phyloP scores from a whole-genome alignment of 306 rosid species.

The Heteromeles arbutifolia region DNA sequence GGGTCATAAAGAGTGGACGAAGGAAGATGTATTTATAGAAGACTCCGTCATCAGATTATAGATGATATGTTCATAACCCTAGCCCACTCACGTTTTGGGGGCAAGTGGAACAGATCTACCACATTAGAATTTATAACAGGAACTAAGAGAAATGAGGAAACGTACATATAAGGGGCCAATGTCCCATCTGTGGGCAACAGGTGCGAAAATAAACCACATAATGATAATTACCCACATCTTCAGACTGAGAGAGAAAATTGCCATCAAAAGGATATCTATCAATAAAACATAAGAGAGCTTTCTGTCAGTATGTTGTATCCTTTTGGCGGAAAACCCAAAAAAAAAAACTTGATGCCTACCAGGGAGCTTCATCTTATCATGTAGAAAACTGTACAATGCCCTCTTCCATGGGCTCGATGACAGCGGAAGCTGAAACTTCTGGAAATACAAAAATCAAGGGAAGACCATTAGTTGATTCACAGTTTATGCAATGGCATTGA shows the following conservation, averaged over 20 bases:
- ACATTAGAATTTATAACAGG: not conserved
- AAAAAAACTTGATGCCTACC: constrained; percentile 38
- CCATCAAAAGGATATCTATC: constrained; percentile 86
- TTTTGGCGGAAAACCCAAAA: not conserved
- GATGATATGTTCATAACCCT: not conserved
- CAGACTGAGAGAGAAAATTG: constrained; percentile 72
- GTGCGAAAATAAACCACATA: constrained; percentile 87
- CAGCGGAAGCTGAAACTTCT: constrained; percentile 87
- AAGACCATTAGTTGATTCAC: constrained; percentile 6
- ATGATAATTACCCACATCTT: constrained; percentile 67
- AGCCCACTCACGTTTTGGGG: too few relatives aligned
- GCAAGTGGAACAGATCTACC: too few relatives aligned
- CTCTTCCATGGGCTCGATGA: constrained; percentile 83
- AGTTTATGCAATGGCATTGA: not conserved
- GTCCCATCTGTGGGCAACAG: constrained; percentile 77
- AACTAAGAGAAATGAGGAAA: constrained; percentile 2
- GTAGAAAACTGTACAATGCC: constrained; percentile 63
- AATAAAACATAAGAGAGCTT: constrained; percentile 22
- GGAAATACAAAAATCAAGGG: constrained; percentile 19
- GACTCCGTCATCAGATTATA: not conserved
- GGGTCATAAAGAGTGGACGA: not conserved
- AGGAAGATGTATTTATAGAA: not conserved
- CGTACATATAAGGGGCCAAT: constrained; percentile 92
- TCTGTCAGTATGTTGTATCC: constrained; percentile 26
- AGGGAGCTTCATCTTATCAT: constrained; percentile 82